Conservation (phyloP, 495 filamentous ascomycete genomes). For the Annulohypoxylon maeteangense region DNA sequence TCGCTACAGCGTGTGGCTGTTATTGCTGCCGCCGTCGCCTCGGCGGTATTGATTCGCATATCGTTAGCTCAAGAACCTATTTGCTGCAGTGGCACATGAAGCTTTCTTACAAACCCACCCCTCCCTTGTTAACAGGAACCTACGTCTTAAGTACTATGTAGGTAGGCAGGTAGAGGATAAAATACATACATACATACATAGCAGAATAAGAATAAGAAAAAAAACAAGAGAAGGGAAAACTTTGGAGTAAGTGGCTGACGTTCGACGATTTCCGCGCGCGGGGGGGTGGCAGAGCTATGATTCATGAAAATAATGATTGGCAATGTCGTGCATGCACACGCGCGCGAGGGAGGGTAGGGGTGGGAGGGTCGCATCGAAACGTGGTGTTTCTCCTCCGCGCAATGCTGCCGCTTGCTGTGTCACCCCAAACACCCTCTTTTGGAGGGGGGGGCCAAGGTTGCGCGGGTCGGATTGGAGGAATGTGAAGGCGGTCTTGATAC, state of each 20-base stretch:
- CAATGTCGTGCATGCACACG: slow-evolving; percentile 33
- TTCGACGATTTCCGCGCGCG: slow-evolving; percentile 4
- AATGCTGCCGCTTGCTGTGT: slow-evolving; percentile 30
- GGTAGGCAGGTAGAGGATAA: neutral
- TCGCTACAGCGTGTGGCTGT: neutral
- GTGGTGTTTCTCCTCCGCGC: slow-evolving; percentile 42
- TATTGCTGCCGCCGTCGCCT: neutral
- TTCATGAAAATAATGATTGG: slow-evolving; percentile 13
- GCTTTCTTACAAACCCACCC: neutral
- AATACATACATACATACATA: too few relatives aligned
- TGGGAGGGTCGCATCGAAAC: slow-evolving; percentile 34
- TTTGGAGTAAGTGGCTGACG: slow-evolving; percentile 17
- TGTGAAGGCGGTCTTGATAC: slow-evolving; percentile 1
- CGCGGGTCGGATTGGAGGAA: slow-evolving; percentile 2
- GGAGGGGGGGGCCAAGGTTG: slow-evolving; percentile 1
- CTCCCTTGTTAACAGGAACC: too few relatives aligned
- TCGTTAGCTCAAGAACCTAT: slow-evolving; percentile 31
- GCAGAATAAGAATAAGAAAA: neutral
- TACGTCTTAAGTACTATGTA: too few relatives aligned
- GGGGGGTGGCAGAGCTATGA: slow-evolving; percentile 4
- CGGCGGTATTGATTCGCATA: slow-evolving; percentile 28
- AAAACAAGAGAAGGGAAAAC: neutral
- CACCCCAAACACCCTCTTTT: slow-evolving; percentile 9
- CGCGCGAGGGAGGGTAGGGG: neutral
- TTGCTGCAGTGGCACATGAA: slow-evolving; percentile 37